Conservation (phyloP, 2,329 filamentous ascomycete species). For the Pseudogymnoascus sp. region DNA sequence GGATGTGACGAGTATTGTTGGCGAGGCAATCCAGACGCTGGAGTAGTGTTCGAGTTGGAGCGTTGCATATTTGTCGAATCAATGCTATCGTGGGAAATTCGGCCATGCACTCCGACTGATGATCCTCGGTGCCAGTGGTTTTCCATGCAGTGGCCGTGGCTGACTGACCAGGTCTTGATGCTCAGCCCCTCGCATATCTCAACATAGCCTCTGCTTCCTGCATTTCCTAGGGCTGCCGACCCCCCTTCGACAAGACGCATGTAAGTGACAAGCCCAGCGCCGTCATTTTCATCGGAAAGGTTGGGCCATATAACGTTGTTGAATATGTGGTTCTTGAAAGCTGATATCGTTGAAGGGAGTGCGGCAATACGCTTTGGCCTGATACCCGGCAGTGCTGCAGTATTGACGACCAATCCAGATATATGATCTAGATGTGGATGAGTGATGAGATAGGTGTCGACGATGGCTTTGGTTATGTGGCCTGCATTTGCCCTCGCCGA, state of each 20-base stretch:
- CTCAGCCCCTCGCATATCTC: conserved; percentile 82
- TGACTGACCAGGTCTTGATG: conserved; percentile 81
- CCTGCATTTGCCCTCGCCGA: conserved; percentile 70
- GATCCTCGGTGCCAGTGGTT: conserved; percentile 59
- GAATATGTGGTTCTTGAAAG: conserved; percentile 90
- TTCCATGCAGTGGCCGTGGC: conserved; percentile 83
- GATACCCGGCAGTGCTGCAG: conserved; percentile 71
- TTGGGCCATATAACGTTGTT: conserved; percentile 99
- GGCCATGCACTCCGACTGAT: conserved; percentile 10
- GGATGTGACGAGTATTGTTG: neutral
- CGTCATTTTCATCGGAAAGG: conserved; percentile 89
- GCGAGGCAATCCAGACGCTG: neutral
- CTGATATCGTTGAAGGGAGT: conserved; percentile 79
- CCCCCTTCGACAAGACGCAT: conserved; percentile 83
- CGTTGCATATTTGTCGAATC: neutral
- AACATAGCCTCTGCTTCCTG: conserved; percentile 60
- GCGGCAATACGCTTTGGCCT: conserved; percentile 81
- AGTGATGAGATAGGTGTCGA: conserved; percentile 86
- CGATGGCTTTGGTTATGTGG: conserved; percentile 67
- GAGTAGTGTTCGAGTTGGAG: neutral
- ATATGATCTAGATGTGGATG: conserved; percentile 97
- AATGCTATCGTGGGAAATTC: neutral
- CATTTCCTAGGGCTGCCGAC: conserved; percentile 63
- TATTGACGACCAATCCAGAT: conserved; percentile 86
- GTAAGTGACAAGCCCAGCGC: conserved; percentile 86